Conservation (phyloP, 1,284 basidiomycete species). For the Irpex lacteus region DNA sequence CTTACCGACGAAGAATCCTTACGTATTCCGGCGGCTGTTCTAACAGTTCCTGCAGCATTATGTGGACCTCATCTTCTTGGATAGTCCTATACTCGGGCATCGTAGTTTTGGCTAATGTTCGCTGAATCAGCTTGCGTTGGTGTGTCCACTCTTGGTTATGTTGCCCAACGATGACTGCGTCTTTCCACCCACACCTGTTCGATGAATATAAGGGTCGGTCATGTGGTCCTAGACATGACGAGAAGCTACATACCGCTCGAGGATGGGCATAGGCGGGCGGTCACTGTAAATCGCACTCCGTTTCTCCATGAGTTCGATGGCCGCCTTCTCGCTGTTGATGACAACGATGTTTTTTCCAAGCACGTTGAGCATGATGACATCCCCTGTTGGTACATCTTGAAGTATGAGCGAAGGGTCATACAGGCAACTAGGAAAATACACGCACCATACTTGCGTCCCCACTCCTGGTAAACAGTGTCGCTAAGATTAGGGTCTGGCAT, state of each 20-base stretch:
- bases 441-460: neutral
- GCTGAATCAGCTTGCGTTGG: neutral
- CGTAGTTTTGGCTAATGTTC: neutral
- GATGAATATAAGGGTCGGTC: neutral
- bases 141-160: neutral
- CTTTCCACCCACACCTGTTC: neutral
- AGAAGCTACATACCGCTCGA: neutral
- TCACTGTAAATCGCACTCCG: conserved; percentile 17
- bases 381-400: neutral
- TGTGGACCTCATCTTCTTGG: neutral
- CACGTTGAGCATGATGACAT: neutral
- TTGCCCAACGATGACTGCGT: neutral
- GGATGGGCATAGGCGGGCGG: neutral
- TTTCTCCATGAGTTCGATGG: conserved; percentile 18
- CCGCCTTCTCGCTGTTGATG: conserved; percentile 7
- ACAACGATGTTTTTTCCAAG: conserved; percentile 6
- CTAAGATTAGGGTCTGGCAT: neutral
- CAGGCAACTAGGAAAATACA: neutral
- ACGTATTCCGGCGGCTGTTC: neutral
- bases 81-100: neutral
- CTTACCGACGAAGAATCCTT: neutral
- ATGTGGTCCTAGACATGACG: neutral
- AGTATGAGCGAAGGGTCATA: neutral
- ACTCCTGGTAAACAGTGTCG: neutral
- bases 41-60: neutral